Evolutionary conservation across 2,329 filamentous ascomycete genomes (phyloP).

Genomic region (Sporothrix pallida): DNA sequence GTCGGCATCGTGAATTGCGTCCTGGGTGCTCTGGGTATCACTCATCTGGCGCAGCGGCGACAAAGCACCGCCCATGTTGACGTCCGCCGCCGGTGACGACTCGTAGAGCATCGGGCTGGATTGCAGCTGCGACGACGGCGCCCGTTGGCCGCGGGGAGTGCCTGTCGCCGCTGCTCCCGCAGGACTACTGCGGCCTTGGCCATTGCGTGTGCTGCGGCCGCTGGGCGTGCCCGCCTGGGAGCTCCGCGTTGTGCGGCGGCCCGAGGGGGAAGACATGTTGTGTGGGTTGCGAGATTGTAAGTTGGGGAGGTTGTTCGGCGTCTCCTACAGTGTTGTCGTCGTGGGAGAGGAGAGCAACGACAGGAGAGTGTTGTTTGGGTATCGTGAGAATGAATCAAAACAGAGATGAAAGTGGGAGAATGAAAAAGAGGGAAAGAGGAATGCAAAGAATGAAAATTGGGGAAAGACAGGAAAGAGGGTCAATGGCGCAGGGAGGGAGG

Average conservation of each 20-base stretch:
- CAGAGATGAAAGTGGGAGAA: background rate
- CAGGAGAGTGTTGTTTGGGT: background rate
- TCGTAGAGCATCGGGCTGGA: conserved; percentile 85
- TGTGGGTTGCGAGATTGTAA: conserved; percentile 13
- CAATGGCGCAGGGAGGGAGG: conserved; percentile 9
- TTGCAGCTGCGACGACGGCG: conserved; percentile 55
- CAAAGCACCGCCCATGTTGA: conserved; percentile 44
- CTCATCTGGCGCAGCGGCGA: conserved; percentile 64
- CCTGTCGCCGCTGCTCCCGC: conserved; percentile 36
- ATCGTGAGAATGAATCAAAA: conserved; percentile 11
- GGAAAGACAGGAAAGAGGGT: conserved; percentile 5
- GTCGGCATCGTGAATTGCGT: conserved; percentile 36
- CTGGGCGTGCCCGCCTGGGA: conserved; percentile 59
- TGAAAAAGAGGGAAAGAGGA: conserved; percentile 19
- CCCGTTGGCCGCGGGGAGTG: conserved; percentile 8
- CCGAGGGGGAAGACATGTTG: conserved; percentile 66
- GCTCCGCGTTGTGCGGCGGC: conserved; percentile 58
- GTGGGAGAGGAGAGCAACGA: background rate
- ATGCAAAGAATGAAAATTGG: background rate
- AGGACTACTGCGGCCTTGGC: conserved; percentile 45
- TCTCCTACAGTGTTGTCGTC: background rate
- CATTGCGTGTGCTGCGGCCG: conserved; percentile 42
- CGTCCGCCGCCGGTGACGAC: conserved; percentile 47
- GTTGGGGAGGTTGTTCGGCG: background rate
- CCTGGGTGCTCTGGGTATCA: conserved; percentile 58